Base-by-base conservation (phyloP, 2,329 filamentous ascomycete genomes). In the Hymenoscyphus repandus region DNA sequence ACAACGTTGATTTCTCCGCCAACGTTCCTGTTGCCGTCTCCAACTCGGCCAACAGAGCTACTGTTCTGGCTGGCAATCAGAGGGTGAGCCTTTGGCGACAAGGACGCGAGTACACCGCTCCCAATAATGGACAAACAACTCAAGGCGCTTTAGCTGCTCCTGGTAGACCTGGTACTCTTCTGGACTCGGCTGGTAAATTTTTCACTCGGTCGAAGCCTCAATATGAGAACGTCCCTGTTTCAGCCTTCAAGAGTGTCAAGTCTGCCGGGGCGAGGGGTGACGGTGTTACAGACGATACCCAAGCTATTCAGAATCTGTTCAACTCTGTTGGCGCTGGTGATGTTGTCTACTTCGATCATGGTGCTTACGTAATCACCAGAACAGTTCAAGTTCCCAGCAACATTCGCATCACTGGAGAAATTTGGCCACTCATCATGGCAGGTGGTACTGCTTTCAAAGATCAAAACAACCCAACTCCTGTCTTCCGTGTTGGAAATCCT, bases 371-470 rank as follows among this genome's bases (percentile, higher is more conserved):
- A 49, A 72, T 91, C 59, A 83, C 79, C 39, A 75, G 80, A 59
- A 91, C 87, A 1, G 72, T 91, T 66, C 78, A 79, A 58, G 76
- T 91, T 7, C 87, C 87, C 51, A 86, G 86, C 74, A 80, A 90
- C 64, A 83, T 92, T 72, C 87, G 85, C 71, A 91, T 97, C 65
- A 88, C 88, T 6, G 92, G 92, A 62, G 90, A 96, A 71, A 83
- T 95, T 66, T 96, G 89, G 88, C 86, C 92, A 2, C 72, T 95
- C 55, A 86, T 97, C 68, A 86, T 96, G 77, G 91, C 89, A 22
- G 80, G 83, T 45, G 91, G 91, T 47, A 76, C 70, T 32, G 76
- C 78, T 57, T 97, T 96, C 74, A 72, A 76, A 56, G 83, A 96
- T 67, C 75, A 85, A 68, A 70, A 74, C 58, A 88, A 90, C 65